Base-by-base conservation (phyloP, 768 basidiomycete species). In the Rhizopogon vinicolor region DNA sequence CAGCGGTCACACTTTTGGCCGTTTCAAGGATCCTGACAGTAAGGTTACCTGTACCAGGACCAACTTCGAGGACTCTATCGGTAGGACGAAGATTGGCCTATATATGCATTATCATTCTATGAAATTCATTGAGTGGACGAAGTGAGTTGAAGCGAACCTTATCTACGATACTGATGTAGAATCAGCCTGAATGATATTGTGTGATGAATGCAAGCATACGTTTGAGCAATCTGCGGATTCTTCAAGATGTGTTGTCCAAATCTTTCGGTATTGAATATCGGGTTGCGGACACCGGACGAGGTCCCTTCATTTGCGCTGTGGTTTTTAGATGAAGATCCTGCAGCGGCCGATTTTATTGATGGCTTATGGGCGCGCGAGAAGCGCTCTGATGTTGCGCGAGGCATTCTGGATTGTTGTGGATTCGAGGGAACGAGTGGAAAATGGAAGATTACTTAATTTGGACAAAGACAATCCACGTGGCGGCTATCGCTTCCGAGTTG, bases 211-310 rank as follows among this genome's bases (percentile, higher is more conserved):
- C 37, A 56, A 56, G 72, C 79, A 57, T 65, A 96, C 93, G 85
- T 87, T 77, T 96, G 91, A 5, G 93, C 93, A 35, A 93, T 89
- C 56, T 85, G 81, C 5, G 92, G 88, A 70, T 93, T 98, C 73
- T 96, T 98, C 57, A 98, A 79, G 61, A 99, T 98, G 74, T 99
- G 96, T 70, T 98, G 96, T 19, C 97, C 96, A 62, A 97, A 98
- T 61, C 91, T 80, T 66, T 91, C 90, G 3, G 94, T 97, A 66
- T 97, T 95, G 78, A 93, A 94, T 56, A 94, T 87, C 0, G 93
- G 93, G 64, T 93, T 93, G n/a, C 84, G 82, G 52, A 75, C 74
- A 3, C 77, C 75, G 0, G 78, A 73, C 1, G 74, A 70, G 6
- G 70, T 68, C 12, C 68, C 60, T 43, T 68, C 68, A 45, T 71